phyloP scores from a whole-genome alignment of 768 basidiomycete species.

The Polyporus arcularius region DNA sequence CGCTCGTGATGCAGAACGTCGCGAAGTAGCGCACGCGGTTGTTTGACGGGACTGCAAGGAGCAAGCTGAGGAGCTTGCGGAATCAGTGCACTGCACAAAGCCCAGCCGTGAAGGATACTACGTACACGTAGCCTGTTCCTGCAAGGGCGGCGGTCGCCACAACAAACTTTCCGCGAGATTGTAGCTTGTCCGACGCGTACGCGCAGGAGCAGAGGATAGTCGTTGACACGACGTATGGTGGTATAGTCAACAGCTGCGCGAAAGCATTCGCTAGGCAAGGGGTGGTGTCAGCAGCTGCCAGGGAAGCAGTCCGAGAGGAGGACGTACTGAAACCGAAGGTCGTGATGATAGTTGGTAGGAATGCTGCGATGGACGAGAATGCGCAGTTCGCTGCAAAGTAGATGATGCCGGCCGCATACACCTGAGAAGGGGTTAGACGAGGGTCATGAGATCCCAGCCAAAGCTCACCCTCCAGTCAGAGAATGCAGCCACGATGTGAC shows the following conservation, averaged over 20 bases:
- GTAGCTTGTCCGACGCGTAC: constrained; percentile 63
- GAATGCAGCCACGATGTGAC: constrained; percentile 63
- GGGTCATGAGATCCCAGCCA: background rate
- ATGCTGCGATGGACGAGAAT: constrained; percentile 81
- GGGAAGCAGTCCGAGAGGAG: constrained; percentile 51
- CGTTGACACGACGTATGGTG: constrained; percentile 75
- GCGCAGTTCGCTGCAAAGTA: constrained; percentile 81
- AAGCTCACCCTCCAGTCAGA: constrained; percentile 57
- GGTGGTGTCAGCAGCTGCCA: constrained; percentile 24
- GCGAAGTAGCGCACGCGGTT: constrained; percentile 70
- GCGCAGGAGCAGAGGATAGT: constrained; percentile 57
- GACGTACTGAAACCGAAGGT: constrained; percentile 72
- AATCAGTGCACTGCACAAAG: background rate
- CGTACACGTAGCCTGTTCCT: constrained; percentile 64
- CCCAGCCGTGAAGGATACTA: constrained; percentile 2
- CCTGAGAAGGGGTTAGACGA: constrained; percentile 32
- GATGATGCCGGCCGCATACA: constrained; percentile 67
- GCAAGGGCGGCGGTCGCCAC: constrained; percentile 44
- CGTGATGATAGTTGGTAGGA: constrained; percentile 79
- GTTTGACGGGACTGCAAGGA: constrained; percentile 54
- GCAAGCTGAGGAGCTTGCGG: constrained; percentile 41
- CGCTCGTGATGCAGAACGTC: constrained; percentile 72
- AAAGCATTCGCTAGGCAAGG: constrained; percentile 53
- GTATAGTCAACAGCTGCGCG: constrained; percentile 74
- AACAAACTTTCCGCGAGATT: constrained; percentile 56